These are phyloP conservation scores for Yamadazyma aaseri DNA, from an alignment of 1,139 yeast species.

Conservation along the genomic window DNA sequence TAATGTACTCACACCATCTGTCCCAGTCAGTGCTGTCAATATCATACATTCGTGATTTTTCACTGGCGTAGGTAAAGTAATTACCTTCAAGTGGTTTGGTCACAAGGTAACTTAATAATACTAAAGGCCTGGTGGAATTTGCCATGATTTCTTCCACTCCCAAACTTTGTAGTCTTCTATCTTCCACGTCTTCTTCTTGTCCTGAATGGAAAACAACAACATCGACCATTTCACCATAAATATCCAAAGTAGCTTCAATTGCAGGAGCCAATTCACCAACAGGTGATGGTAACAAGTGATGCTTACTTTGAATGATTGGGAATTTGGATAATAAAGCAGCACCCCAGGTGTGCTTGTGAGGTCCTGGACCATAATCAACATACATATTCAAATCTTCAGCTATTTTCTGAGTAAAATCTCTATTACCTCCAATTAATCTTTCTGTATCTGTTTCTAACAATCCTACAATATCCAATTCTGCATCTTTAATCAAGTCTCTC, in stretches of 20 bases:
- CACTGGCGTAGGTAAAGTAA: conserved; percentile 87
- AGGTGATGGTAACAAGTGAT: conserved; percentile 89
- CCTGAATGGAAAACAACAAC: conserved; percentile 97
- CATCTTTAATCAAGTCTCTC: conserved; percentile 77
- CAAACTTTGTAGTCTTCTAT: conserved; percentile 81
- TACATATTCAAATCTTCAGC: conserved; percentile 95
- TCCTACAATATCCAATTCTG: conserved; percentile 89
- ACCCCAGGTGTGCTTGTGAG: conserved; percentile 98
- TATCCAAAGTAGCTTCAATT: conserved; percentile 90
- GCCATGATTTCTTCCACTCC: conserved; percentile 82
- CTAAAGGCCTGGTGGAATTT: conserved; percentile 69
- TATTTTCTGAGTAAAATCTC: conserved; percentile 87
- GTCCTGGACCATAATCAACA: conserved; percentile 96
- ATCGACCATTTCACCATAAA: conserved; percentile 83
- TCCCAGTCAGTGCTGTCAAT: conserved; percentile 94
- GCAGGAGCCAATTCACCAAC: conserved; percentile 99
- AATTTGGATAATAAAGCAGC: conserved; percentile 88
- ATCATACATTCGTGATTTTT: conserved; percentile 82
- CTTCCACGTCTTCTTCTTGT: conserved; percentile 96
- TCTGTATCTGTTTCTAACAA: conserved; percentile 91
- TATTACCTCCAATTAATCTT: conserved; percentile 89
- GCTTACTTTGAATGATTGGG: conserved; percentile 88
- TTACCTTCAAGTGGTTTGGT: conserved; percentile 85
- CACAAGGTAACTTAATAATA: conserved; percentile 84
- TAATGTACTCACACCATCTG: conserved; percentile 96